Percentiles rank a stretch among this genome's conserved stretches.
Evolutionary conservation across 768 basidiomycete genomes (phyloP).

Genomic region (Infundibulicybe gibba): DNA sequence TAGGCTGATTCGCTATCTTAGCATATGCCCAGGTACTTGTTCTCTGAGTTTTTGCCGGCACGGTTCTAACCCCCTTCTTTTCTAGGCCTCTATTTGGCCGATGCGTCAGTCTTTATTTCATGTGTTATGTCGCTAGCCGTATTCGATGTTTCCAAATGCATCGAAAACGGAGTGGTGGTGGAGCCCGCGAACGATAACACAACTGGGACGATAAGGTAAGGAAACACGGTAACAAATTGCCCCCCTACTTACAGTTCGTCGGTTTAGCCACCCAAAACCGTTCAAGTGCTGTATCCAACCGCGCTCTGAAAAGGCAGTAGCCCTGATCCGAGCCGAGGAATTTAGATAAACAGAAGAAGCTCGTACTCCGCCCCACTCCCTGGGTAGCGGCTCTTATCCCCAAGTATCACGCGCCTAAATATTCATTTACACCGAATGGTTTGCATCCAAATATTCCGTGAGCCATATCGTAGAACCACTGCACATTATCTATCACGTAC

Average conservation of each 20-base stretch:
- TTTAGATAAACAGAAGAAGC: no score
- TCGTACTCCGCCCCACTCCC: no score
- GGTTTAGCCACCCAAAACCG: slow-evolving; percentile 11
- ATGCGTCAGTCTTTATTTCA: slow-evolving; percentile 37
- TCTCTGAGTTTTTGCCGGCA: neutral
- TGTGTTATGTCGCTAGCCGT: slow-evolving; percentile 37
- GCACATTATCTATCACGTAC: no score
- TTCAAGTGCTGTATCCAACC: slow-evolving; percentile 8
- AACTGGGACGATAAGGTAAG: slow-evolving; percentile 30
- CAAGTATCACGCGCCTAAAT: no score
- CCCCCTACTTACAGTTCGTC: neutral
- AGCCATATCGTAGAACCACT: no score
- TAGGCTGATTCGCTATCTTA: slow-evolving; percentile 1
- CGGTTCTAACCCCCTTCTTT: slow-evolving; percentile 6
- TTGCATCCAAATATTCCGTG: no score
- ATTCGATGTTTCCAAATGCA: slow-evolving; percentile 31
- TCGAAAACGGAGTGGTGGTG: slow-evolving; percentile 15
- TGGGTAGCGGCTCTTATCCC: no score
- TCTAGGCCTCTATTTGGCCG: slow-evolving; percentile 33
- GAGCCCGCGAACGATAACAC: slow-evolving; percentile 28
- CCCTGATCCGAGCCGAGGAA: slow-evolving; percentile 8
- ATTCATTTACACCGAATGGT: no score
- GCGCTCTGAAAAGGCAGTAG: slow-evolving; percentile 6
- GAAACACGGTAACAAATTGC: neutral
- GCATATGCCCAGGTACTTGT: slow-evolving; percentile 30